Evolutionary conservation across 768 basidiomycete species (phyloP).

Genomic region (Lentinula raphanica): DNA sequence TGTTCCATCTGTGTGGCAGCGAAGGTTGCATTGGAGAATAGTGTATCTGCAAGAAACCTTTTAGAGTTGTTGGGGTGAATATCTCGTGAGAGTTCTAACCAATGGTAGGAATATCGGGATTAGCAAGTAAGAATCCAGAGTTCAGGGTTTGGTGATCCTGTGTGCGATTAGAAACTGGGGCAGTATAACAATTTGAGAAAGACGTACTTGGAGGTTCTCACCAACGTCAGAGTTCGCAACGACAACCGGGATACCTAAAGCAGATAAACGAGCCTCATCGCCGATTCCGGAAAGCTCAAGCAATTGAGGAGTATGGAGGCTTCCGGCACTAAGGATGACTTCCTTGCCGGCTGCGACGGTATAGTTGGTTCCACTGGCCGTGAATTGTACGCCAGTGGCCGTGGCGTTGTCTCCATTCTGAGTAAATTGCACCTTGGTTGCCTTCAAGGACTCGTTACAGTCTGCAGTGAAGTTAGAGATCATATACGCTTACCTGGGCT

Average conservation of each 20-base stretch:
- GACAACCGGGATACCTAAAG: conserved; percentile 28
- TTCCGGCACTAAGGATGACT: conserved; percentile 36
- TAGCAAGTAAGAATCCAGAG: background rate
- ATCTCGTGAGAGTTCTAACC: background rate
- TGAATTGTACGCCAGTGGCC: conserved; percentile 38
- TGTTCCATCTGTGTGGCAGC: background rate
- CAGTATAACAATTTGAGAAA: background rate
- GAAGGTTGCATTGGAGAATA: background rate
- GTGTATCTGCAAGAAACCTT: background rate
- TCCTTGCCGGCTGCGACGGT: conserved; percentile 36
- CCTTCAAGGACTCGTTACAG: background rate
- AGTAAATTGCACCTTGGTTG: conserved; percentile 12
- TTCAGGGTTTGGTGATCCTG: background rate
- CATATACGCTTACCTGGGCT: conserved; percentile 16
- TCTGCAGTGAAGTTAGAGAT: background rate
- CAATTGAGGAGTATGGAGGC: conserved; percentile 36
- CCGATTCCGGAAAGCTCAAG: conserved; percentile 53
- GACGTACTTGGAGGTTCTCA: conserved; percentile 37
- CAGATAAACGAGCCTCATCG: conserved; percentile 27
- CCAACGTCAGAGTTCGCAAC: conserved; percentile 37
- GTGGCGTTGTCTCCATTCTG: conserved; percentile 12
- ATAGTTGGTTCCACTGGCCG: conserved; percentile 19
- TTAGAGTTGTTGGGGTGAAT: background rate
- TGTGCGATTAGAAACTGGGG: background rate
- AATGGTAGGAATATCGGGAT: background rate